phyloP scores from a whole-genome alignment of 208 protist genomes.

The Trypanosoma brucei region DNA sequence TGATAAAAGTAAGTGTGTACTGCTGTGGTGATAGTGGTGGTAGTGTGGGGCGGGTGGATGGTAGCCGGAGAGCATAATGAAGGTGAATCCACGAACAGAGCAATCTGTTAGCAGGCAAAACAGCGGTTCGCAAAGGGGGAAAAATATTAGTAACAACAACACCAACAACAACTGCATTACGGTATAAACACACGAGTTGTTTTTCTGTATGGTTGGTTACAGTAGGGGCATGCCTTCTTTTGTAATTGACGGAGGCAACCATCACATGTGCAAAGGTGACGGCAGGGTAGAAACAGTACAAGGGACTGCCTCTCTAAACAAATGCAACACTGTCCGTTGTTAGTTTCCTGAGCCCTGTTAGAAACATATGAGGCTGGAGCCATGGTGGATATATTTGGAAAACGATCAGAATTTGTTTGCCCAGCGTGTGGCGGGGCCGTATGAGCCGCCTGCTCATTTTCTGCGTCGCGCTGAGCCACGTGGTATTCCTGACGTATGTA shows the following conservation, averaged over 20 bases:
- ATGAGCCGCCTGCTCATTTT: too few species aligned
- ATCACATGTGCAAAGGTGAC: constrained; percentile 7
- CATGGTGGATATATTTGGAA: neutral
- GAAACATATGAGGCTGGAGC: neutral
- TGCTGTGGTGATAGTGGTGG: too few species aligned
- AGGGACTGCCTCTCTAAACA: constrained; percentile 1
- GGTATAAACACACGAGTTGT: neutral
- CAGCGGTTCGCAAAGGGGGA: neutral
- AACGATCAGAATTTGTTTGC: neutral
- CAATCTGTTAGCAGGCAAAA: too few species aligned
- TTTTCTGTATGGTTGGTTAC: constrained; percentile 1
- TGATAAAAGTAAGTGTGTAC: too few species aligned
- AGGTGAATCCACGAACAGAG: too few species aligned
- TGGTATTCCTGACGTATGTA: too few species aligned
- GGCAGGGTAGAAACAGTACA: constrained; percentile 4
- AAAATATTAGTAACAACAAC: neutral
- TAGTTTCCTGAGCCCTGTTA: neutral
- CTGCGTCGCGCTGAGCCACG: too few species aligned
- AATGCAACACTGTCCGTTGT: constrained; percentile 8
- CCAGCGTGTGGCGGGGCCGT: too few species aligned
- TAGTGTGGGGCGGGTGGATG: too few species aligned
- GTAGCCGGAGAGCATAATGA: too few species aligned
- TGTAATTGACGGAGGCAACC: neutral
- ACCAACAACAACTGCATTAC: neutral
- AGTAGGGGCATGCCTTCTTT: neutral